Base-by-base conservation (phyloP, 2,329 filamentous ascomycete genomes). In the Metarhizium guizhouense region DNA sequence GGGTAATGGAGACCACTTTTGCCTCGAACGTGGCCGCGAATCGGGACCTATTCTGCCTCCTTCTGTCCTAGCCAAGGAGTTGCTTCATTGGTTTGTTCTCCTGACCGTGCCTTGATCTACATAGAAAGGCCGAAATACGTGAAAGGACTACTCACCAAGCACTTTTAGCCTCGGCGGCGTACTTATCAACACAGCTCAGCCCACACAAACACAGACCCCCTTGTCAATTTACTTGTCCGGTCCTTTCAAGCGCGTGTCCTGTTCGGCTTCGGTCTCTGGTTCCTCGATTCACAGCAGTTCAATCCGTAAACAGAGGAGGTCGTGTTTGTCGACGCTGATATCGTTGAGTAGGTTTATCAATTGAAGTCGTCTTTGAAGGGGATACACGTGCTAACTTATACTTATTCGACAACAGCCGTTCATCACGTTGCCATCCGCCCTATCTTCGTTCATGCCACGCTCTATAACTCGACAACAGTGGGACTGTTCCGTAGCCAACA, bases 311-410 rank as follows among this genome's bases (percentile, higher is more conserved):
- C 42, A 4, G n/a, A 10, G 6, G n/a, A 20, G 42, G 5, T 45
- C 8, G n/a, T 45, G n/a, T 20, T 20, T 45, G 16, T 45, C 42
- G n/a, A 45, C 42, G n/a, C 8, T 51, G 54, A 50, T 51, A 29
- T 30, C 43, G 52, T 38, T 52, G 54, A 52, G 55, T 58, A 60
- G 55, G 58, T 56, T 58, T 58, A 48, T 58, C 55, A 53, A 54
- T 52, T 56, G 51, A 42, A 40, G 52, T 53, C 49, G 52, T 53
- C 49, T 55, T 51, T 56, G 47, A 55, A 60, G 59, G 64, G 67
- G 67, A 67, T 62, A 65, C 57, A 60, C 60, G 63, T 65, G 66
- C 66, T 62, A 72, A 70, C 70, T 73, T 73, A 73, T 73, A 73
- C 69, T 67, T 62, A 63, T 62, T 64, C 58, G 61, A 64, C 59